Base-by-base conservation (phyloP, 2,329 filamentous ascomycete genomes). In the Phyllosticta citriasiana region DNA sequence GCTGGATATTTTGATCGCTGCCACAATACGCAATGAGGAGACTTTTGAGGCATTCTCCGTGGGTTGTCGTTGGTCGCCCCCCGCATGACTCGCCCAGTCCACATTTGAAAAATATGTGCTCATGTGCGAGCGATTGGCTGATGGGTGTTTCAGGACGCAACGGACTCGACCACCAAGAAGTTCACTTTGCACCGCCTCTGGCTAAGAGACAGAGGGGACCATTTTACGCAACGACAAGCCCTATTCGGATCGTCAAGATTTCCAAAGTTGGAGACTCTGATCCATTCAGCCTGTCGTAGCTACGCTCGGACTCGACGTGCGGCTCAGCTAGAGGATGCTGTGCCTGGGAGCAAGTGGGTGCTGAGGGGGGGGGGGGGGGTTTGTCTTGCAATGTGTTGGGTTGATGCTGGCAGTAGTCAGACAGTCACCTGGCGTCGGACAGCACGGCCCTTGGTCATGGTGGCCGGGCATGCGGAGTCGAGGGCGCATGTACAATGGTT, bases 21-120 rank as follows among this genome's bases (percentile, higher is more conserved):
- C 86, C 19, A 87, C 88, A 0, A 82, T 91, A 65, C 80, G 89
- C 63, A 91, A 91, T 66, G 77, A 80, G 62, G 77, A 82, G 62
- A 92, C 89, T 0, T 88, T 88, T 67, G 78, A 82, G 63, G 77
- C 77, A 5, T 91, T 92, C 70, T 68, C 84, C 64, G 74, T 79
- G 25, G 80, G 78, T 57, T 89, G 87, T 71, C 73, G 78, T 74
- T 73, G 73, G 70, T 78, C 69, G 63, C n/a, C 53, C 59, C 53
- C 33, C 53, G 55, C 62, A 61, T 50, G 35, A 61, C 53, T 54
- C 59, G 53, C 59, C 55, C 33, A 53, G 19, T 53, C 22, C 50
- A 57, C 26, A 30, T 40, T 40, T 27, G 22, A 10, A 47, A 52
- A 22, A 10, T 35, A n/a, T 52, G 22, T 30, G 9, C 12, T 56